These are phyloP conservation scores for Emmonsiellopsis sp. DNA, from an alignment of 2,329 filamentous ascomycete species.

Conservation along the genomic window DNA sequence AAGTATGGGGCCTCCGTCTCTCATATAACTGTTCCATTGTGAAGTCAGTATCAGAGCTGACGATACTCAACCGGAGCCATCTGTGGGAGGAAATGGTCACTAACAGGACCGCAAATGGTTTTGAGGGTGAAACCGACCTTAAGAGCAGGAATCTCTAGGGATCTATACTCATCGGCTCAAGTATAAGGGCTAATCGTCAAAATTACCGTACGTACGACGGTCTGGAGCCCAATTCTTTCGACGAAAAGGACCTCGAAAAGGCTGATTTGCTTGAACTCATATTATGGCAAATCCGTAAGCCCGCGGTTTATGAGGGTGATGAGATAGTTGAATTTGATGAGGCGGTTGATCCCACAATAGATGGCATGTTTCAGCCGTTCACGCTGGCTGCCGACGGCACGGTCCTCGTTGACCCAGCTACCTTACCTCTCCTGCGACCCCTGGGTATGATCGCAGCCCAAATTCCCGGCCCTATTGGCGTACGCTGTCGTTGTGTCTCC, in stretches of 20 bases:
- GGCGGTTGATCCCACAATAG: background rate
- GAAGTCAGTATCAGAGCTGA: slow-evolving; percentile 4
- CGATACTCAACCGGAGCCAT: background rate
- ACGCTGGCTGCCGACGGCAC: background rate
- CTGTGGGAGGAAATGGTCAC: too few species aligned
- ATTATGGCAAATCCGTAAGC: background rate
- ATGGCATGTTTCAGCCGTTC: slow-evolving; percentile 1
- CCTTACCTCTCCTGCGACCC: background rate
- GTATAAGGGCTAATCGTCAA: background rate
- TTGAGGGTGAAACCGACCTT: too few species aligned
- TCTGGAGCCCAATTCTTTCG: background rate
- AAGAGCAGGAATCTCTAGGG: background rate
- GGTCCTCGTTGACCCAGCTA: background rate
- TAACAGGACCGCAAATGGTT: too few species aligned
- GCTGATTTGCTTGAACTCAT: background rate
- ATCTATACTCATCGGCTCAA: background rate
- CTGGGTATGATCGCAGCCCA: background rate
- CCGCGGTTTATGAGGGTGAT: background rate
- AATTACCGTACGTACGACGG: background rate
- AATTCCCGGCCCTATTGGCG: background rate
- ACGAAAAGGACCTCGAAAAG: background rate
- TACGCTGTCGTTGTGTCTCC: background rate
- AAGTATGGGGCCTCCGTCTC: slow-evolving; percentile 5
- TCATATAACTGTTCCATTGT: slow-evolving; percentile 6
- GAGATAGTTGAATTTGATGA: slow-evolving; percentile 1